Base-by-base conservation (phyloP, 257 asterid species). In the Datura wrightii region DNA sequence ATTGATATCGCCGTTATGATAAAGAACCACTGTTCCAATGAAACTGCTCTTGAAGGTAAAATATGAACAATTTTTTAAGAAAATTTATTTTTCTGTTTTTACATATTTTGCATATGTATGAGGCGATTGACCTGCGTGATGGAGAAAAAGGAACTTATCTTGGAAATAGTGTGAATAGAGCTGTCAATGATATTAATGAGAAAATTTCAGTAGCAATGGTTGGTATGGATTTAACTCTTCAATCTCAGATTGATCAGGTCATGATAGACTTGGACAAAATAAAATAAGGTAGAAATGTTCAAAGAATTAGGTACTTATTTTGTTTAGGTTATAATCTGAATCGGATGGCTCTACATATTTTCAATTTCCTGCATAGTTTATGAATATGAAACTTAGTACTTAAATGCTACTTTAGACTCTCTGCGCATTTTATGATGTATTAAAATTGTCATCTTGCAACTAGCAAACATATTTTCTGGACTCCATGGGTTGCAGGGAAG, bases 181-280 rank as follows among this genome's bases (percentile, higher is more conserved):
- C 98, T 86, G 97, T 97, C 86, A 91, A 91, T 87, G 95, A 97
- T 89, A 89, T 97, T 83, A 97, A 97, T 90, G 97, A 94, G 84
- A 94, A 97, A 92, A 97, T 97, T 89, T 93, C 98, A 46, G 97
- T 94, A 89, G 99, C 98, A 84, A 91, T 97, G 90, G 84, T 95
- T 84, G 99, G 99, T 80, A 97, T 97, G 99, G 99, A 97, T 93
- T 98, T 98, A 82, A 93, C 95, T 83, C 97, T 95, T 89, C 99
- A 97, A 93, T 86, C 88, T 87, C 99, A 97, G 89, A 95, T 97
- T 88, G 99, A 97, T 89, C 99, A 97, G 88, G 97, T 94, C 84
- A 93, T 97, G 99, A 91, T 95, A 89, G 99, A 97, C 89, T 92
- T 97, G 94, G 99, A 97, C 91, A 97, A 94, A 92, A 93, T 98